phyloP scores from a whole-genome alignment of 495 filamentous ascomycete genomes.

The Aspergillus panamensis region DNA sequence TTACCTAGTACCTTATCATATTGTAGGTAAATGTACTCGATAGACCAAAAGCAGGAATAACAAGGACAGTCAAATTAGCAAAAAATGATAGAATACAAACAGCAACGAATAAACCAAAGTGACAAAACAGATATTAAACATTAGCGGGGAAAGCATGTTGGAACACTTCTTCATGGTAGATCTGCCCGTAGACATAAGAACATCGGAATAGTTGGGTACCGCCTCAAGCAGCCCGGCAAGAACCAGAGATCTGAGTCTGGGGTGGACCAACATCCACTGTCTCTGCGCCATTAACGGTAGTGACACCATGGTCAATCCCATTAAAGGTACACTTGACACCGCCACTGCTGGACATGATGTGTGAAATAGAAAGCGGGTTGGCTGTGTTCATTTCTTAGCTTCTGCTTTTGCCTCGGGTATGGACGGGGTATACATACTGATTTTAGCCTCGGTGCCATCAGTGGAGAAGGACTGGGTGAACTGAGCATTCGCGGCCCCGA shows the following conservation, averaged over 20 bases:
- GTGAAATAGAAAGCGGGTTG: conserved; percentile 15
- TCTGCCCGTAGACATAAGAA: too few relatives aligned
- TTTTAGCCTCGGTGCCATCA: background rate
- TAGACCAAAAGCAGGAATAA: too few relatives aligned
- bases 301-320: conserved; percentile 26
- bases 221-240: conserved; percentile 18
- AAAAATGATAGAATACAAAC: too few relatives aligned
- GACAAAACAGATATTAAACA: too few relatives aligned
- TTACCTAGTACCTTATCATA: too few relatives aligned
- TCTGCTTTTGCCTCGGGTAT: background rate
- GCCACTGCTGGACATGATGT: conserved; percentile 7
- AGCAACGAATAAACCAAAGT: too few relatives aligned
- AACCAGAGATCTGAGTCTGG: conserved; percentile 28
- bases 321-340: conserved; percentile 21
- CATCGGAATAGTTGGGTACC: too few relatives aligned
- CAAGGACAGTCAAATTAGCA: too few relatives aligned
- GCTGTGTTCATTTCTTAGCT: conserved; percentile 3
- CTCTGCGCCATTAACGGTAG: conserved; percentile 19
- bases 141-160: too few relatives aligned
- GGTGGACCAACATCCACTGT: conserved; percentile 32
- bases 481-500: conserved; percentile 11
- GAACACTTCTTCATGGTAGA: too few relatives aligned
- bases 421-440: conserved; percentile 7
- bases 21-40: too few relatives aligned
- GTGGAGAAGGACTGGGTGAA: conserved; percentile 11